Base-by-base conservation (phyloP, 805 yeast species). In the Barnettozyma populi region DNA sequence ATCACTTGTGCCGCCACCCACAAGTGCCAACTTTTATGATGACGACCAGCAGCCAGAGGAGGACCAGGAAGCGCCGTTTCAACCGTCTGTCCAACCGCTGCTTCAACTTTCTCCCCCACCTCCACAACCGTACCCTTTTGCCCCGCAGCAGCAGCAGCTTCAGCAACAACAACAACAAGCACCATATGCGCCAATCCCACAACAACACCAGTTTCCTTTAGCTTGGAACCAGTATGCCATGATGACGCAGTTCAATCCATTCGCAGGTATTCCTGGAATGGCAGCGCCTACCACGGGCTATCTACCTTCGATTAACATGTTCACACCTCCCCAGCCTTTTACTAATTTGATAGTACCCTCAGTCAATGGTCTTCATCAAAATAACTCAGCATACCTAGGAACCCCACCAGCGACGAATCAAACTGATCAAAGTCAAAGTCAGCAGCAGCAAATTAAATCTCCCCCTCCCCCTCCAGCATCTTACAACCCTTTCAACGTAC, bases 11-110 rank as follows among this genome's bases (percentile, higher is more conserved):
- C 24, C 47, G 18, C 24, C 47, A 27, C 36, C 16, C 19, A 44
- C 43, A 21, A 42, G 27, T 45, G 41, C 37, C 23, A 43, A 36
- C 14, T 51, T 47, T 46, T 52, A 50, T 40, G 53, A 51, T 31
- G 50, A 46, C 13, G 32, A 20, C 36, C 40, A 39, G 32, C 42
- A 39, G 32, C 32, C 4, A 4, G 29, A 39, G 42, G 19, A 24
- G 23, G 3, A 37, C 37, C 37, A 35, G 14, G 3, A 21, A 16
- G 37, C 18, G 23, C 23, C 23, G 4, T 16, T 35, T 23, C 37
- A 18, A 29, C n/a, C 32, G 13, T 14, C 16, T 25, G 29, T 25
- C 13, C 13, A 10, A 8, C 29, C 29, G 29, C 8, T 13, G 13
- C 11, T 9, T 25, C 32, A 29, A 14, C 7, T 14, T 29, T 14